phyloP scores from a whole-genome alignment of 139 green algal species.

The Diplosphaera chodatii region DNA sequence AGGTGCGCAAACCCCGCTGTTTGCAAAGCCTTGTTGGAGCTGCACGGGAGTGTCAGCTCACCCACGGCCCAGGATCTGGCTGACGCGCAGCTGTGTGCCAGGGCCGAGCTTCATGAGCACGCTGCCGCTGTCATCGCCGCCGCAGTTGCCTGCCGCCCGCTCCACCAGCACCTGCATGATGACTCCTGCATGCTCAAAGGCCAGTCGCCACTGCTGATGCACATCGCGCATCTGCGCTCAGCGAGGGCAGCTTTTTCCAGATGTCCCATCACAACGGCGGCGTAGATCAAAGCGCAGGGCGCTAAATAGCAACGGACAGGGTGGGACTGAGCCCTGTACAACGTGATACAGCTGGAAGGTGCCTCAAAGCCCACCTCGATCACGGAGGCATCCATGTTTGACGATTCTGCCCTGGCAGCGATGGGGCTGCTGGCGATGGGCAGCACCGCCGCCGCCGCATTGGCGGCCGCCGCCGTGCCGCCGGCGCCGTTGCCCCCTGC shows the following conservation, averaged over 20 bases:
- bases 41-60: constrained; percentile 1
- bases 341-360: too few species aligned
- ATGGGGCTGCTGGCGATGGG: constrained; percentile 56
- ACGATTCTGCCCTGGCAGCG: constrained; percentile 49
- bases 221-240: too few species aligned
- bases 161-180: constrained; percentile 33
- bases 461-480: too few species aligned
- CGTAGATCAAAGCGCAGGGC: too few species aligned
- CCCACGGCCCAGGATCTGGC: constrained; percentile 59
- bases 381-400: constrained; percentile 59
- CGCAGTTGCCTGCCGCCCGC: constrained; percentile 12
- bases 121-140: constrained; percentile 20
- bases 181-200: too few species aligned
- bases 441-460: constrained; percentile 17
- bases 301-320: too few species aligned
- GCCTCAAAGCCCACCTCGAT: constrained; percentile 71
- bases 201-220: too few species aligned
- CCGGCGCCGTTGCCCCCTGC: not conserved
- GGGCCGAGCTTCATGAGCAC: constrained; percentile 45
- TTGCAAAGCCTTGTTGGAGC: too few species aligned
- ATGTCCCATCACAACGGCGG: too few species aligned
- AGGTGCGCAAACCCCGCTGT: too few species aligned
- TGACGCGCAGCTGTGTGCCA: constrained; percentile 50
- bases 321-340: too few species aligned
- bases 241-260: too few species aligned